Conservation (phyloP, 352 stramenopile genomes). For the Phytophthora pisi region DNA sequence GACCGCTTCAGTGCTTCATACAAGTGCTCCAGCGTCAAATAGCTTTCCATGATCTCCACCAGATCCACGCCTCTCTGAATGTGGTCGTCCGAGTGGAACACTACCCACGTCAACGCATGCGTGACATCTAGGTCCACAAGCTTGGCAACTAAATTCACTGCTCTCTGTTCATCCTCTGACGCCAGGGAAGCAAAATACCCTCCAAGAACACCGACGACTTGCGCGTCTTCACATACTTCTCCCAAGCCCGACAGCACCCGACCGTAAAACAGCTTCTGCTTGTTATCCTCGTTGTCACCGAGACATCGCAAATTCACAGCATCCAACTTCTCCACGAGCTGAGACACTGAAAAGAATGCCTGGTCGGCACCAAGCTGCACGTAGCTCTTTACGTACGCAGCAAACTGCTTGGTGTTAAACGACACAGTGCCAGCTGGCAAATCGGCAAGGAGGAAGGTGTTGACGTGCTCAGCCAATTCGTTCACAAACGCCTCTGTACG, state of each 20-base stretch:
- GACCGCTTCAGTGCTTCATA: slow-evolving; percentile 46
- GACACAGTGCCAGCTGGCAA: slow-evolving; percentile 23
- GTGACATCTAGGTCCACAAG: slow-evolving; percentile 76
- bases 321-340: slow-evolving; percentile 60
- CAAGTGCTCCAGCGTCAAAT: slow-evolving; percentile 55
- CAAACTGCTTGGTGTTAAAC: slow-evolving; percentile 60
- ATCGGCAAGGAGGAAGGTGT: slow-evolving; percentile 50
- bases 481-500: slow-evolving; percentile 47
- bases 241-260: slow-evolving; percentile 59
- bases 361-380: slow-evolving; percentile 50
- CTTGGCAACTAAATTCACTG: slow-evolving; percentile 44
- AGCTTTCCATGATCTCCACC: slow-evolving; percentile 47
- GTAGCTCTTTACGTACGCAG: slow-evolving; percentile 58
- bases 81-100: slow-evolving; percentile 58
- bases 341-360: slow-evolving; percentile 26
- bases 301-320: slow-evolving; percentile 51
- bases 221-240: slow-evolving; percentile 65
- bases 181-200: slow-evolving; percentile 50
- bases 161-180: slow-evolving; percentile 25
- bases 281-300: slow-evolving; percentile 8
- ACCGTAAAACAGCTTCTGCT: slow-evolving; percentile 45
- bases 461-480: slow-evolving; percentile 58
- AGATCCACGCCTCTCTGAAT: slow-evolving; percentile 23
- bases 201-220: slow-evolving; percentile 38
- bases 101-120: slow-evolving; percentile 75